Base-by-base conservation (phyloP, 352 stramenopile genomes). In the Thalassiosira delicatula region DNA sequence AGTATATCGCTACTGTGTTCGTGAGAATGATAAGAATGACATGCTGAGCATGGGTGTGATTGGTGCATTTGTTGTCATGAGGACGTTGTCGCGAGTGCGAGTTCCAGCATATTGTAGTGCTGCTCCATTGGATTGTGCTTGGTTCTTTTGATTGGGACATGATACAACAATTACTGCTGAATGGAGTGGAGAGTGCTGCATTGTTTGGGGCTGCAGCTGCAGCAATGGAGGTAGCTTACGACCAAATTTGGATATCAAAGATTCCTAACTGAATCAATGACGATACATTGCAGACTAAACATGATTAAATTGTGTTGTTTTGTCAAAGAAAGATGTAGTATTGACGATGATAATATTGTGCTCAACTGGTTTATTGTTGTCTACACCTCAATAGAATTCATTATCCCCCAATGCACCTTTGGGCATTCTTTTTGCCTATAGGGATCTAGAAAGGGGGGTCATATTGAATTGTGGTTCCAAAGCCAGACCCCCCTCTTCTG, bases 141-240 rank as follows among this genome's bases (percentile, higher is more conserved):
- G 86, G 78, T 46, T 93, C 92, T 56, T 88, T 92, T 68, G 78
- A 93, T 72, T 93, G 79, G 75, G 75, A 85, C 53, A 88, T 93
- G 76, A 79, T 92, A 27, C 35, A 69, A 60, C 85, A 93, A 75
- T 46, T 77, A 3, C 3, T 74, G 4, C 75, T 87, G 44, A 89
- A 85, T 85, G 89, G 89, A 44, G 29, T 86, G 27, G 87, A 92
- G 75, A 85, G 77, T 61, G 66, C 62, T 2, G 81, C 83, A 11
- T 70, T 93, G 54, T 93, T 93, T 81, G 87, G 84, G 23, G 84
- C 44, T 12, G 79, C 85, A 30, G 85, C 87, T 25, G 25, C 65
- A 14, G 86, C 86, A 21, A 90, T 93, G 81, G 87, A 92, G 51
- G 51, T 83, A 59, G 74, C 71, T n/a, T 89, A 88, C 66, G 51